phyloP scores from a whole-genome alignment of 2,329 filamentous ascomycete genomes.

The Curvularia verruculosa region DNA sequence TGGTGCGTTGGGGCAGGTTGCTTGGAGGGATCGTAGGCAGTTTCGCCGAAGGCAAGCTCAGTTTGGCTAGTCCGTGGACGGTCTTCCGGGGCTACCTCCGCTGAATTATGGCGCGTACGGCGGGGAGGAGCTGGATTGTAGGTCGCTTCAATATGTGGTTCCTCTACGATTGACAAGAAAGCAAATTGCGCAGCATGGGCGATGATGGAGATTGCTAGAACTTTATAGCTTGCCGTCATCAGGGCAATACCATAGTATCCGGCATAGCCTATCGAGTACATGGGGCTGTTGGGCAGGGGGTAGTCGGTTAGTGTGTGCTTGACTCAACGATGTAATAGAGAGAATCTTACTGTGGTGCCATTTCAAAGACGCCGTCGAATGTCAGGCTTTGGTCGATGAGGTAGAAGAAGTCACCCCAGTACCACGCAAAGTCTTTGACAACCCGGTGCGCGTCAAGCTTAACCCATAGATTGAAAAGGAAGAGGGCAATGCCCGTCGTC shows the following conservation, averaged over 20 bases:
- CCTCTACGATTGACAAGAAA: constrained; percentile 90
- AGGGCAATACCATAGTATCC: constrained; percentile 98
- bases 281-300: constrained; percentile 13
- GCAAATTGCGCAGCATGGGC: constrained; percentile 94
- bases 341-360: constrained; percentile 71
- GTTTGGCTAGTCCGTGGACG: constrained; percentile 45
- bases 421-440: constrained; percentile 99
- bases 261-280: constrained; percentile 70
- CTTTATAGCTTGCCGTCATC: constrained; percentile 97
- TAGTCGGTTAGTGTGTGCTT: constrained; percentile 11
- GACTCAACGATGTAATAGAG: neutral
- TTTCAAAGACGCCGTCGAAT: constrained; percentile 98
- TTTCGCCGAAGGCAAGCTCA: constrained; percentile 47
- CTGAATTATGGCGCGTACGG: constrained; percentile 57
- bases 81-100: constrained; percentile 50
- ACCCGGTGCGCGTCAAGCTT: constrained; percentile 97
- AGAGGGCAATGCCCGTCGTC: constrained; percentile 75
- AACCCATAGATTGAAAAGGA: constrained; percentile 97
- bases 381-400: constrained; percentile 97
- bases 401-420: constrained; percentile 99
- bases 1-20: constrained; percentile 77
- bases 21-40: constrained; percentile 51
- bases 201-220: constrained; percentile 94
- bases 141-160: constrained; percentile 96
- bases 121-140: constrained; percentile 91